Conservation (phyloP, 371 early-diverging fungal genomes). For the Mucor plumbeus region DNA sequence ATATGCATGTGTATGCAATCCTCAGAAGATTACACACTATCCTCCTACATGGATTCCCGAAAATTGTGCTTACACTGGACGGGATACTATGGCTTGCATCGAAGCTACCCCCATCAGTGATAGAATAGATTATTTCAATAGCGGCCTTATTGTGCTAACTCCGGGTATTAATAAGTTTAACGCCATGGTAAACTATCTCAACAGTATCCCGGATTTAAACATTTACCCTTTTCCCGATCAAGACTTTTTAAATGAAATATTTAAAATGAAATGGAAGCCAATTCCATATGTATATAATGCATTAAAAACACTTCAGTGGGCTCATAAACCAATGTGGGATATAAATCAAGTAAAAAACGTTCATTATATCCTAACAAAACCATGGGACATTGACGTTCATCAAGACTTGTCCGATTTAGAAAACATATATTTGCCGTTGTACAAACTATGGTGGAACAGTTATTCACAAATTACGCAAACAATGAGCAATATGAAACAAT, state of each 20-base stretch:
- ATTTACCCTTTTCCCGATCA: conserved; percentile 59
- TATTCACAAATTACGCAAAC: conserved; percentile 12
- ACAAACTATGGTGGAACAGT: conserved; percentile 39
- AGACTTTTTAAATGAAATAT: conserved; percentile 61
- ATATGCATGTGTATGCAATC: conserved; percentile 60
- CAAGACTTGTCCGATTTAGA: conserved; percentile 23
- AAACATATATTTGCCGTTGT: conserved; percentile 28
- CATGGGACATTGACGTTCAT: conserved; percentile 35
- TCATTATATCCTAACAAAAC: conserved; percentile 41
- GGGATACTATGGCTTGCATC: conserved; percentile 16
- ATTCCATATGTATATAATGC: conserved; percentile 60
- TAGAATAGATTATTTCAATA: conserved; percentile 51
- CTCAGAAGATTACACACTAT: conserved; percentile 41
- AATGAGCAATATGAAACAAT: neutral
- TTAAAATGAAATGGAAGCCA: conserved; percentile 37
- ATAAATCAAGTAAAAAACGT: conserved; percentile 36
- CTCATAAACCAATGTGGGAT: conserved; percentile 55
- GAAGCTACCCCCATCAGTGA: neutral
- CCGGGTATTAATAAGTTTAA: conserved; percentile 39
- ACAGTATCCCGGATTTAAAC: conserved; percentile 31
- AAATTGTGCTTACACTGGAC: conserved; percentile 49
- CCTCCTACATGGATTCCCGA: conserved; percentile 53
- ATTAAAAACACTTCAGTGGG: conserved; percentile 51
- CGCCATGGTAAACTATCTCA: conserved; percentile 29
- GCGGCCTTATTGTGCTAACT: conserved; percentile 56